Conservation (phyloP, 148 eudicot species). For the Amaranthus cruentus region DNA sequence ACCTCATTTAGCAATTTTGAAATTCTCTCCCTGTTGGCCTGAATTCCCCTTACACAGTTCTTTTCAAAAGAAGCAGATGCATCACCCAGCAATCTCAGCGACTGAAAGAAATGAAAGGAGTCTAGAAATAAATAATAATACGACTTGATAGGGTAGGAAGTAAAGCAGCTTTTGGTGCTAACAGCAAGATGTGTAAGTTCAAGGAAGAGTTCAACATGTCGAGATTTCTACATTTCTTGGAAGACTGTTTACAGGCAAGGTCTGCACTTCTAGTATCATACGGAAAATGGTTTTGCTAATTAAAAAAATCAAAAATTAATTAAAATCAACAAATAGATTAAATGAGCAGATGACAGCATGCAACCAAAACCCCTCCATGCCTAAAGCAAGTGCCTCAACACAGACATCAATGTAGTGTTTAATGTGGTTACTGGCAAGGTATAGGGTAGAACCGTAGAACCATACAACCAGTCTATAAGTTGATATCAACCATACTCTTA, state of each 20-base stretch:
- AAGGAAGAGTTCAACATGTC: background rate
- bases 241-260: background rate
- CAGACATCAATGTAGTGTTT: background rate
- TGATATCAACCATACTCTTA: too few species aligned
- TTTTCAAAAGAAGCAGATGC: conserved; percentile 95
- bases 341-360: background rate
- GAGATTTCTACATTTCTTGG: too few species aligned
- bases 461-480: too few species aligned
- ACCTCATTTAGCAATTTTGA: conserved; percentile 83
- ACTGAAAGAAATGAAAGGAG: conserved; percentile 33
- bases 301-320: background rate
- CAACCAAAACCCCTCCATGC: background rate
- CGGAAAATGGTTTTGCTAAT: too few species aligned
- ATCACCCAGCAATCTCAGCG: conserved; percentile 81
- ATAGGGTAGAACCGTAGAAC: too few species aligned
- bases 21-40: conserved; percentile 85
- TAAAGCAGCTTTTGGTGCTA: background rate
- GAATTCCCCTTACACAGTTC: conserved; percentile 92
- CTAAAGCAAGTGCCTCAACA: background rate
- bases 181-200: background rate
- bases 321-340: background rate
- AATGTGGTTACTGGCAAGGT: background rate
- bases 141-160: background rate
- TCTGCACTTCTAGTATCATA: background rate
- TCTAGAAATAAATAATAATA: background rate